Conservation (phyloP, 192 early-diverging fungal species). For the Entomortierella chlamydospora region DNA sequence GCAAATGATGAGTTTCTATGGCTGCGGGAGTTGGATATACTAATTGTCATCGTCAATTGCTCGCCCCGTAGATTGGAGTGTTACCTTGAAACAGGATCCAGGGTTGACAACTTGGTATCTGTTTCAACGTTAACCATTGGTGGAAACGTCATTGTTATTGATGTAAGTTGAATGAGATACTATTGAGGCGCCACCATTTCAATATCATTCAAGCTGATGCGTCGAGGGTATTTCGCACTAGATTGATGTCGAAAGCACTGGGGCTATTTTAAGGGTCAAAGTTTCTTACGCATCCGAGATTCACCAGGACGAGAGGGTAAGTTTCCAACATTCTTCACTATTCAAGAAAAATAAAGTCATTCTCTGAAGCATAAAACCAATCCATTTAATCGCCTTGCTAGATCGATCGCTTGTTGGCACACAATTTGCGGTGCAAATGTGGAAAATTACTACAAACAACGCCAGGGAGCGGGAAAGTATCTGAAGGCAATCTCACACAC, state of each 20-base stretch:
- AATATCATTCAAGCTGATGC: not conserved
- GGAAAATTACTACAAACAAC: conserved; percentile 23
- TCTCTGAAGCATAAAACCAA: not conserved
- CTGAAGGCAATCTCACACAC: conserved; percentile 18
- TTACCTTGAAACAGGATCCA: conserved; percentile 38
- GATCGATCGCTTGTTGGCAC: conserved; percentile 46
- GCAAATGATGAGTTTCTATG: not conserved
- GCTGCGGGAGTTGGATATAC: too few species aligned
- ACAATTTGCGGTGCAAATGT: conserved; percentile 51
- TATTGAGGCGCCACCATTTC: too few species aligned
- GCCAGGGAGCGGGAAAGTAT: conserved; percentile 10
- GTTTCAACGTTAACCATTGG: conserved; percentile 50
- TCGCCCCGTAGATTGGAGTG: conserved; percentile 30
- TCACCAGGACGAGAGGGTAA: conserved; percentile 54
- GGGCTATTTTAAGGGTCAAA: conserved; percentile 41
- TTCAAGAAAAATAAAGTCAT: not conserved
- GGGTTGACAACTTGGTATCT: conserved; percentile 20
- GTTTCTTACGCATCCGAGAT: conserved; percentile 51
- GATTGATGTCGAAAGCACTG: conserved; percentile 56
- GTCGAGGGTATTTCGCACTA: not conserved
- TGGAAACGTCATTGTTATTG: conserved; percentile 51
- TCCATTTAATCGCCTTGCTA: not conserved
- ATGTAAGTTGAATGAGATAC: too few species aligned
- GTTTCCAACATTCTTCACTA: too few species aligned
- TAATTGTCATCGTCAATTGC: not conserved